Percentiles rank a stretch among this genome's conserved stretches.
phyloP scores from a whole-genome alignment of 78 protist species.

The Polysphondylium violaceum region DNA sequence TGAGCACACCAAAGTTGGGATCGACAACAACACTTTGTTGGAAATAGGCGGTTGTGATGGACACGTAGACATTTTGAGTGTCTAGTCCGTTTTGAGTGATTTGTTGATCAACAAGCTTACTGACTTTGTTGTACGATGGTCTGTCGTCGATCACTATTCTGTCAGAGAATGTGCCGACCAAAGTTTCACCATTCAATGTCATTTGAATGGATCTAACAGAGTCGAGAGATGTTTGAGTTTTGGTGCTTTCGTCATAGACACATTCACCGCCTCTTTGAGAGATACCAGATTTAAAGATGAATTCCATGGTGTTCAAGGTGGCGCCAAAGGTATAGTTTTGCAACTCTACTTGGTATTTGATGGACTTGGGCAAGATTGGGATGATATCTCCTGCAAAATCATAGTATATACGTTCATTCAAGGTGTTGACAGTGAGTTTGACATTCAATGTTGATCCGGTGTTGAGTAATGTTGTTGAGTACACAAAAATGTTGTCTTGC shows the following conservation, averaged over 20 bases:
- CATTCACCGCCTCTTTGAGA: not conserved
- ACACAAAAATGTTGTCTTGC: not conserved
- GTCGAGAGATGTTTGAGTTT: not conserved
- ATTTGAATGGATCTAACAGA: not conserved
- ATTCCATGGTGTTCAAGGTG: not conserved
- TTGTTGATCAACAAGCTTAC: no score
- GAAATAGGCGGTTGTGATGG: not conserved
- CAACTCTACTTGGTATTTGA: not conserved
- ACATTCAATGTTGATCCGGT: not conserved
- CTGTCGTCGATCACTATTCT: slow-evolving; percentile 18
- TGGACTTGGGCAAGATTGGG: not conserved
- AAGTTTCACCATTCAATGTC: not conserved
- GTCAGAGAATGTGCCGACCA: slow-evolving; percentile 38
- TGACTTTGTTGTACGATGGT: no score
- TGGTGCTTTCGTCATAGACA: not conserved
- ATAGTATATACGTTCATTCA: not conserved
- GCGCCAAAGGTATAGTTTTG: not conserved
- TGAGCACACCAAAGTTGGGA: slow-evolving; percentile 24
- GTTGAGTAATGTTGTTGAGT: not conserved
- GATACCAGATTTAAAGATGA: not conserved
- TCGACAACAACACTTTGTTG: not conserved
- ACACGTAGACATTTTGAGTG: no score
- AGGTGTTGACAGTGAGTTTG: not conserved
- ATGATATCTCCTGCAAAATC: slow-evolving; percentile 13
- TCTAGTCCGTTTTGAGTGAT: no score